Percentiles rank a stretch among this genome's conserved stretches.
phyloP scores from a whole-genome alignment of 345 rosid species.

The Reutealis trisperma region DNA sequence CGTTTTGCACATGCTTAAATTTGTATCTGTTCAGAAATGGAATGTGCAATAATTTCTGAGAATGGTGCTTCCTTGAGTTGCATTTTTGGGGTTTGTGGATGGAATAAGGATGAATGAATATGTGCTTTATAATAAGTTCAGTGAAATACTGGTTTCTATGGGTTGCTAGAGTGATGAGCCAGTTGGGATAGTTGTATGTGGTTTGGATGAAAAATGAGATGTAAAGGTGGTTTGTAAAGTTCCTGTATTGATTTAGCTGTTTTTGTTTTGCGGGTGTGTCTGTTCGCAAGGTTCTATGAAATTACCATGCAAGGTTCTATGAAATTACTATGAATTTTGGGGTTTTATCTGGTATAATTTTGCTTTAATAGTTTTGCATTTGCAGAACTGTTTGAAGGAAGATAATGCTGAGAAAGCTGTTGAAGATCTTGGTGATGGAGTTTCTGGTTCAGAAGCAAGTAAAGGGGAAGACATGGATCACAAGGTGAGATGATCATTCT shows the following conservation, averaged over 20 bases:
- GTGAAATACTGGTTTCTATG: background rate
- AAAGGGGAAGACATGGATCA: background rate
- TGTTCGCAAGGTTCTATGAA: background rate
- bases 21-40: too few relatives aligned
- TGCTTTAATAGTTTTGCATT: background rate
- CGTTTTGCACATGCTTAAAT: background rate
- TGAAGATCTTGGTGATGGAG: background rate
- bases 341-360: background rate
- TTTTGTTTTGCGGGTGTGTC: background rate
- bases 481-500: background rate
- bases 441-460: background rate
- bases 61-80: background rate
- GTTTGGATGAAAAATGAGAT: background rate
- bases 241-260: background rate
- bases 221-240: background rate
- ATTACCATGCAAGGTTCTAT: background rate
- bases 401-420: background rate
- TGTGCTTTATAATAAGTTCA: background rate
- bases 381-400: background rate
- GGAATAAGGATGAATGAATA: background rate
- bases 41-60: background rate
- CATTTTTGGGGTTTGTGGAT: background rate
- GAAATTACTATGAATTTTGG: background rate
- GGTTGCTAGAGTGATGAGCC: background rate
- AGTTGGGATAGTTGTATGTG: background rate